phyloP scores from a whole-genome alignment of 768 basidiomycete species.

The Psilocybe subaeruginosa region DNA sequence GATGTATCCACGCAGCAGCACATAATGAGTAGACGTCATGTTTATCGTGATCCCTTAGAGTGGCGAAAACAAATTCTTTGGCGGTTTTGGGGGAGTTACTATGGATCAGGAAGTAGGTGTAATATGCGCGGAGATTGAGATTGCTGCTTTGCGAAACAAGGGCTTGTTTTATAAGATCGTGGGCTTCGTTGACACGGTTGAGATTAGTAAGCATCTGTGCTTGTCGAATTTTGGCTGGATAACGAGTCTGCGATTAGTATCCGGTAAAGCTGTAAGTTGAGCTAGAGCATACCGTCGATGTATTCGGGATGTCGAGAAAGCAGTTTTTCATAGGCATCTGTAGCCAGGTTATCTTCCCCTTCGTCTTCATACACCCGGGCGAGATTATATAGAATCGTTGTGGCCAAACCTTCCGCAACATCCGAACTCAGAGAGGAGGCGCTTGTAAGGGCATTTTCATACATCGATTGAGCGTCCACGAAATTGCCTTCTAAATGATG shows the following conservation, averaged over 20 bases:
- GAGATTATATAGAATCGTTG: slow-evolving; percentile 88
- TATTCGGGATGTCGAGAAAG: slow-evolving; percentile 94
- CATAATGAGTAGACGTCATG: slow-evolving; percentile 92
- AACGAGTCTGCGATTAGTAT: neutral
- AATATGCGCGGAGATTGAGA: slow-evolving; percentile 89
- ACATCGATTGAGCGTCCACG: slow-evolving; percentile 60
- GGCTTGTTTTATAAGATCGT: slow-evolving; percentile 88
- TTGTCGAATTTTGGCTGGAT: slow-evolving; percentile 87
- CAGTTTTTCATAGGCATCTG: slow-evolving; percentile 86
- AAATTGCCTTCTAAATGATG: slow-evolving; percentile 69
- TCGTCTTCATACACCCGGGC: slow-evolving; percentile 90
- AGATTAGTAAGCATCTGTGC: slow-evolving; percentile 75
- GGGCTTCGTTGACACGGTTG: slow-evolving; percentile 80
- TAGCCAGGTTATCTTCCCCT: slow-evolving; percentile 72
- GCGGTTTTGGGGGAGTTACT: slow-evolving; percentile 71
- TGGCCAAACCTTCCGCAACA: slow-evolving; percentile 70
- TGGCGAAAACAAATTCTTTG: slow-evolving; percentile 88
- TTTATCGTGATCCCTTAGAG: slow-evolving; percentile 83
- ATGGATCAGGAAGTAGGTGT: slow-evolving; percentile 91
- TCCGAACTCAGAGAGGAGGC: slow-evolving; percentile 49
- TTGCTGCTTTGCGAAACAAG: slow-evolving; percentile 77
- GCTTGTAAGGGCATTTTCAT: slow-evolving; percentile 73
- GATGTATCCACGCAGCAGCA: slow-evolving; percentile 85
- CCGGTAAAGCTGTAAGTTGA: neutral
- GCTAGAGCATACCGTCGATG: slow-evolving; percentile 77